phyloP scores from a whole-genome alignment of 1,284 basidiomycete genomes.

The Cronartium ribicola region DNA sequence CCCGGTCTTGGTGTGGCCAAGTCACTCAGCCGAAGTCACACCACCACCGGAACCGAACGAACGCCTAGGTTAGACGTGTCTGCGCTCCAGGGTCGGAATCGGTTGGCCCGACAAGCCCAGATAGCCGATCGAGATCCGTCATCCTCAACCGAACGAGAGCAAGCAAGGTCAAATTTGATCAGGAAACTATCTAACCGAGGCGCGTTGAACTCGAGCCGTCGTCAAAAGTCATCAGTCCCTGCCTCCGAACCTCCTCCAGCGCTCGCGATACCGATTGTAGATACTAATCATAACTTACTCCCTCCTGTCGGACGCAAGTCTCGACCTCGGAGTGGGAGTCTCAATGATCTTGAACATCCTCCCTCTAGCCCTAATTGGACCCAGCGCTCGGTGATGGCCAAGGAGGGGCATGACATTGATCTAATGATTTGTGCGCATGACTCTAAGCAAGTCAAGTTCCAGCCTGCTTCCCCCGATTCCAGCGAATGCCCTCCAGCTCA shows the following conservation, averaged over 20 bases:
- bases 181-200: constrained; percentile 34
- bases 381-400: neutral
- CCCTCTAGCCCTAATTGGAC: too few relatives aligned
- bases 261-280: neutral
- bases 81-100: neutral
- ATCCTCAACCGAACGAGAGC: constrained; percentile 19
- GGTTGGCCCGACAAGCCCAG: neutral
- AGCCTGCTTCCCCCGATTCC: constrained; percentile 2
- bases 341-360: neutral
- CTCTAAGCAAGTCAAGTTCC: neutral
- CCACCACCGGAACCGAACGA: constrained; percentile 35
- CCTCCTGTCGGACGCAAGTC: neutral
- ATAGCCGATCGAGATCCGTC: neutral
- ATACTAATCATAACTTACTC: neutral
- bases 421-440: neutral
- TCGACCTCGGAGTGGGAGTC: constrained; percentile 1
- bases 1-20: constrained; percentile 6
- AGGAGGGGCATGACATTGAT: neutral
- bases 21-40: constrained; percentile 31
- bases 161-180: constrained; percentile 33
- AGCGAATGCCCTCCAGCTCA: neutral
- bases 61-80: neutral
- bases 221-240: neutral
- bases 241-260: neutral
- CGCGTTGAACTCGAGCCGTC: neutral